Evolutionary conservation across 163 green algal species (phyloP), one percentile per base, ranked within the genome.

Genomic region (Chloromonas sp.): DNA sequence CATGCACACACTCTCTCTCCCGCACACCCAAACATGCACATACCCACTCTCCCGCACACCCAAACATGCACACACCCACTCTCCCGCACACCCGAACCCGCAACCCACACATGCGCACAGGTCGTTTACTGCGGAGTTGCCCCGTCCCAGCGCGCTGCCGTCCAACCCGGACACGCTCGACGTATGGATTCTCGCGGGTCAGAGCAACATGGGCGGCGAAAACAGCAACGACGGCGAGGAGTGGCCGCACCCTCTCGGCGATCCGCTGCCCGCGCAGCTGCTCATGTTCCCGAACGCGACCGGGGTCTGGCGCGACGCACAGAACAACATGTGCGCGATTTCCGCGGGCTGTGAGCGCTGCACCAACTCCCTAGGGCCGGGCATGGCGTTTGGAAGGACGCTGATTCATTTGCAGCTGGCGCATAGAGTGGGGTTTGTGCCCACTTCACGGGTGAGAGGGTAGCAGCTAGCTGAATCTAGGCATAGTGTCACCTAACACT

Each of bases 191-290:
- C 62, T 79, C 3, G 61, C 84, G 71, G 84, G 84, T 80, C 84
- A 87, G 71, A 84, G 79, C 70, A 87, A 87, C 80, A 80, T 79
- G 3, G 71, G 79, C 71, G 84, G 84, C 1, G 71, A 84, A 71
- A 87, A 87, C 80, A 1, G 2, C 13, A 57, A 62, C 36, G 81
- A 84, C 15, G 81, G 81, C 5, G 3, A 84, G 59, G 66, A 62
- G 36, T 11, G 1, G 13, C 36, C 15, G 3, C 5, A 3, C 1
- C 11, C n/a, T 2, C 81, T 61, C 60, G 81, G 76, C 60, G 11
- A 61, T 14, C 77, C 83, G 2, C 0, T 71, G 2, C 84, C 79
- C 14, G 78, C 78, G 60, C n/a, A 60, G 14, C 79, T 86, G 14
- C 84, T 86, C 3, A 84, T 78, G 61, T 86, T 84, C 70, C 82